Evolutionary conservation across 176 grass and related monocot genomes (phyloP).

Genomic region (Urochloa ruziziensis): DNA sequence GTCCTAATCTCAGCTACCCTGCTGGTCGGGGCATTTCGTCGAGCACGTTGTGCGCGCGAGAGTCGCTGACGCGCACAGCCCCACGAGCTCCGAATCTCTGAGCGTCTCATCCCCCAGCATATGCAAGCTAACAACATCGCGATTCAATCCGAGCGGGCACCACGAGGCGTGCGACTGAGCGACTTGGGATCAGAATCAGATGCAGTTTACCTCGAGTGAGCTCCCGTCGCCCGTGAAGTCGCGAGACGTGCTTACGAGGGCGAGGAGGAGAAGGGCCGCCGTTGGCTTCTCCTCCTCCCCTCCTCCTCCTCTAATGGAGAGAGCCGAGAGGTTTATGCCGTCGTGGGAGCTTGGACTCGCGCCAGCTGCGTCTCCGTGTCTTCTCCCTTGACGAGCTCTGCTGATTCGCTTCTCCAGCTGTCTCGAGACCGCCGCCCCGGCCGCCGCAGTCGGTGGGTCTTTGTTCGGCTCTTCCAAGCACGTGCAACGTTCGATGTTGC

Average conservation of each 20-base stretch:
- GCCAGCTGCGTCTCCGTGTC: background rate
- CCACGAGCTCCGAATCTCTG: background rate
- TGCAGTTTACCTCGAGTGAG: constrained; percentile 10
- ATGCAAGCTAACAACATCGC: background rate
- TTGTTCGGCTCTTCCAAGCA: background rate
- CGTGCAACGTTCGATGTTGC: background rate
- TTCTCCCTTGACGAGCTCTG: background rate
- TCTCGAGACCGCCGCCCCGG: background rate
- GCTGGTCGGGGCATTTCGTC: background rate
- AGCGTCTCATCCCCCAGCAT: background rate
- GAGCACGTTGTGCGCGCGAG: background rate
- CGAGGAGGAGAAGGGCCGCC: background rate
- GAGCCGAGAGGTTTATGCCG: background rate
- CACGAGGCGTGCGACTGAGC: background rate
- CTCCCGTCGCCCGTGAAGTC: background rate
- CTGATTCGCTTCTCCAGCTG: background rate
- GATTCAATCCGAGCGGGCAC: background rate
- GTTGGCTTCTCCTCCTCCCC: background rate
- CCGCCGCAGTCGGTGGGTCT: background rate
- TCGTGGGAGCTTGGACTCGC: constrained; percentile 2
- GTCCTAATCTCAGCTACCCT: background rate
- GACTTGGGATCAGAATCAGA: background rate
- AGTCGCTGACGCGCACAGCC: background rate
- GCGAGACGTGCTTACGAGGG: background rate
- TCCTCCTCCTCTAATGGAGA: background rate